phyloP scores from a whole-genome alignment of 1,284 basidiomycete species.

The Fomes fomentarius region DNA sequence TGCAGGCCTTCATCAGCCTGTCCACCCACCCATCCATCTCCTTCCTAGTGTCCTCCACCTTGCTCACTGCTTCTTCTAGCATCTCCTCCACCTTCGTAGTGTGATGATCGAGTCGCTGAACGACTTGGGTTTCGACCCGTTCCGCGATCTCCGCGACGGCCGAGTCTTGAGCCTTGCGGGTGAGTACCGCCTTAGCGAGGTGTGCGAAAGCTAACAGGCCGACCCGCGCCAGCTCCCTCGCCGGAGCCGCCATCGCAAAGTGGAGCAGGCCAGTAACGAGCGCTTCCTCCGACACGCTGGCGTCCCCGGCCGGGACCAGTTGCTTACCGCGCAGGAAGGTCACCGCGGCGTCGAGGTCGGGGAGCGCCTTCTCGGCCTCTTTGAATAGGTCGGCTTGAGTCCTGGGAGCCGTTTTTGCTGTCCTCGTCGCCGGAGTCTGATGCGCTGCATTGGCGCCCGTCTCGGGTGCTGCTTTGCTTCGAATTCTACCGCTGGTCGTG shows the following conservation, averaged over 20 bases:
- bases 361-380: too few species aligned
- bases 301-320: background rate
- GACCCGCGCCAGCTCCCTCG: background rate
- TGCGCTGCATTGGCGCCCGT: background rate
- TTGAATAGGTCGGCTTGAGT: too few species aligned
- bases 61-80: background rate
- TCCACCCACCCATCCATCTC: background rate
- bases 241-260: background rate
- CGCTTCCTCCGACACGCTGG: background rate
- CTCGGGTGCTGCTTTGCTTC: too few species aligned
- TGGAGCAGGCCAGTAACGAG: conserved; percentile 4
- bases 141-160: background rate
- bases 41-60: background rate
- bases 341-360: background rate
- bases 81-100: background rate
- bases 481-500: too few species aligned
- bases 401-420: too few species aligned
- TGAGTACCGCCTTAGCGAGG: background rate
- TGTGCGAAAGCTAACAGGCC: conserved; percentile 3
- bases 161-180: background rate
- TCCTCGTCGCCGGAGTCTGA: too few species aligned
- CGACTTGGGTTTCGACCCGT: background rate
- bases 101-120: background rate
- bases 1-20: background rate
- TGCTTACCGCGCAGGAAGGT: background rate